Base-by-base conservation (phyloP, 1,284 basidiomycete genomes). In the Fomitiporia mediterranea region DNA sequence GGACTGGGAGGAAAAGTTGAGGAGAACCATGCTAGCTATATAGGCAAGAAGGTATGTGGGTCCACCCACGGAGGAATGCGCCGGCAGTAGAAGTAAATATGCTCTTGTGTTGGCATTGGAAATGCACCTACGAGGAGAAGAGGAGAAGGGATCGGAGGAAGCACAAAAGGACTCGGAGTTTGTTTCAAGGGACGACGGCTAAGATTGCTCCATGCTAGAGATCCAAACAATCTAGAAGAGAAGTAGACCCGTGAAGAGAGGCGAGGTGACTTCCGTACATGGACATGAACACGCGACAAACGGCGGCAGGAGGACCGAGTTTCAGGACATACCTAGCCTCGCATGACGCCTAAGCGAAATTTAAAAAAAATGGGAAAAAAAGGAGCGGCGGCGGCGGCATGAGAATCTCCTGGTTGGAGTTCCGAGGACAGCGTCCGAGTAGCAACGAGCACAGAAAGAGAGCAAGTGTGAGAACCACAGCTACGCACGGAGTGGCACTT, bases 161-260 rank as follows among this genome's bases (percentile, higher is more conserved):
- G 8, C 44, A 44, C 25, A 44, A 21, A 15, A 19, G 34, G 42
- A n/a, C 44, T 49, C 51, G 51, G 51, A 53, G 39, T 25, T 39
- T 49, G 44, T 55, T 55, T 47, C 44, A 55, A 34, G 53, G 53
- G 34, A 39, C 53, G 17, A 46, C 21, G 38, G 21, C 37, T 37
- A 46, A 44, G 52, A 30, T 46, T 53, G 44, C 43, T 51, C 15
- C 50, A 50, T 50, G 25, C 28, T 17, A 30, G 28, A 23, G 44
- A 28, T 46, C 44, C 40, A 9, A 43, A 53, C 39, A 53, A 30
- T 28, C 23, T 48, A 38, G 46, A 49, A 49, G 37, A 48, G 43
- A 49, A 43, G 28, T 13, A 44, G 34, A 19, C 21, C 40, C n/a
- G 50, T 42, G 27, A 42, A 42, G 21, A 51, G 53, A 40, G 51